A percentile compares a stretch with the other conserved stretches of the same genome.
Evolutionary conservation across 371 early-diverging fungal genomes (phyloP).

Genomic region (Capillidium heterosporum): DNA sequence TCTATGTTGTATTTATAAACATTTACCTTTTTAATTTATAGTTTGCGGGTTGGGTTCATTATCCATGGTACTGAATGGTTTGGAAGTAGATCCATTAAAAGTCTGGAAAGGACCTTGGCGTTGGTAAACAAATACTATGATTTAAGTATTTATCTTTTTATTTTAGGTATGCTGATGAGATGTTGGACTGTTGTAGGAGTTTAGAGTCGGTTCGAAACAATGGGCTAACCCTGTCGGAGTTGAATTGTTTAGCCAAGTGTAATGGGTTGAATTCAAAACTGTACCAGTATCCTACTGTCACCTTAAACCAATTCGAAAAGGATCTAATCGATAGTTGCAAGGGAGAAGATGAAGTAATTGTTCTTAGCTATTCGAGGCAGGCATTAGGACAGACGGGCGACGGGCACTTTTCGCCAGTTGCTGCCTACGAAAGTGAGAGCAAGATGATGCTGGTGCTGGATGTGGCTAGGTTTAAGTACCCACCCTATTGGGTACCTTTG

Average conservation of each 20-base stretch:
- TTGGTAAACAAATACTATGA: conserved; percentile 30
- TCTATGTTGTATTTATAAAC: background rate
- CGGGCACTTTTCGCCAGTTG: conserved; percentile 19
- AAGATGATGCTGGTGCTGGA: conserved; percentile 66
- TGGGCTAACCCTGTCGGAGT: conserved; percentile 78
- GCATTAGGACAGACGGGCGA: conserved; percentile 80
- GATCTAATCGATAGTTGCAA: conserved; percentile 50
- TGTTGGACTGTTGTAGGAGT: conserved; percentile 65
- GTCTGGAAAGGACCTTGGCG: conserved; percentile 89
- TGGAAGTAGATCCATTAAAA: conserved; percentile 74
- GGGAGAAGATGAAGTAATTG: conserved; percentile 61
- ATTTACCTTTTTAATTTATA: background rate
- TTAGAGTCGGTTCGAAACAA: conserved; percentile 56
- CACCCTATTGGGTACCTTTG: conserved; percentile 54
- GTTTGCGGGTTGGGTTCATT: conserved; percentile 45
- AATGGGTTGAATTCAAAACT: conserved; percentile 31
- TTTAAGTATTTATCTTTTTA: background rate
- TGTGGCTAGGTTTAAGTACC: conserved; percentile 72
- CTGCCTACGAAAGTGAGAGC: conserved; percentile 19
- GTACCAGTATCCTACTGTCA: conserved; percentile 39
- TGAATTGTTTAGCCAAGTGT: conserved; percentile 30
- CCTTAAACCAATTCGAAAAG: conserved; percentile 50
- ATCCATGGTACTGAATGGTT: conserved; percentile 82
- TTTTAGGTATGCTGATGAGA: conserved; percentile 49
- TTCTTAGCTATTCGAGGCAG: conserved; percentile 65